Evolutionary conservation across 306 rosid species (phyloP), one percentile per base, ranked within the genome.

Genomic region (Canavalia ensiformis): DNA sequence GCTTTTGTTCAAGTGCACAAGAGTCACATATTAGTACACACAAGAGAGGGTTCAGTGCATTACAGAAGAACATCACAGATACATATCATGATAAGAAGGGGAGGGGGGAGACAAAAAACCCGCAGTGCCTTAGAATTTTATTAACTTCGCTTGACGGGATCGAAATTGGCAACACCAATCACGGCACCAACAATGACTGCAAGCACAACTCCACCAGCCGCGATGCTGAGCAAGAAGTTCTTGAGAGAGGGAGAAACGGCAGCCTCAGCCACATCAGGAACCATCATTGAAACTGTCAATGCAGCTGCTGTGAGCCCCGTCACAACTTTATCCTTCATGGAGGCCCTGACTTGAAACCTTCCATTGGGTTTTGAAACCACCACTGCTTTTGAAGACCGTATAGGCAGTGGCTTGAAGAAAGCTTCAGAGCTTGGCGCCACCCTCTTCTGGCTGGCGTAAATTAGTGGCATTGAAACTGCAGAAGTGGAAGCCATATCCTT

Each of bases 161-260:
- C 98, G 78, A 93, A 96, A 83, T 96, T 96, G 79, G 99, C 3
- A 10, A 96, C 99, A 30, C 94, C 97, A 9, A 92, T 44, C 4
- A 96, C 94, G 0, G 88, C 99, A 9, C 98, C 98, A n/a, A 96
- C 4, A 41, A 93, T 12, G 45, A 69, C 96, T 0, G 56, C 42
- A 35, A 87, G 62, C 73, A 96, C 99, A 42, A 72, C 86, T 37
- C 98, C 99, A 41, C 98, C 98, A 6, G 99, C 98, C 0, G 60
- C 90, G 56, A 96, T 96, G 88, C 97, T 96, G 80, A 96, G 99
- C 94, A 93, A 84, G 90, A 93, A 93, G 90, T 96, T 96, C 89
- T 92, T 96, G 71, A 96, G 91, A 37, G 99, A 96, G 1, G 99
- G 97, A 8, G 97, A 6, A 31, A 89, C 90, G 0, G 97, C 99